Percentiles rank a stretch among this genome's conserved stretches.
Evolutionary conservation across 2,329 filamentous ascomycete species (phyloP).

Genomic region (Beauveria pseudobassiana): DNA sequence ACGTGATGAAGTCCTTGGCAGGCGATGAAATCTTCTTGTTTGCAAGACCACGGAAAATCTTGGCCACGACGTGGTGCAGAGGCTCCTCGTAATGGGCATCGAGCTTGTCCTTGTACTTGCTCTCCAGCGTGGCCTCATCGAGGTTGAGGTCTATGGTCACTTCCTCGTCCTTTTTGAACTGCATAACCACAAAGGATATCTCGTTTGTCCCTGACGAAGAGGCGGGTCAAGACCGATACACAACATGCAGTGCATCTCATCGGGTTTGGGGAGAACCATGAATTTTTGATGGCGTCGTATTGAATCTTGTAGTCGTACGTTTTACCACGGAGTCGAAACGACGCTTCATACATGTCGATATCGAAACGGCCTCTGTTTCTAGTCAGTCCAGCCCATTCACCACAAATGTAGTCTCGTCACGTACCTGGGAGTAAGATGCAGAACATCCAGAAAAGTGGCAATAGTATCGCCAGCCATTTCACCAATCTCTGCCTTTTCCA

Average conservation of each 20-base stretch:
- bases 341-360: slow-evolving; percentile 98
- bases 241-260: slow-evolving; percentile 92
- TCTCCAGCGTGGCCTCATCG: slow-evolving; percentile 77
- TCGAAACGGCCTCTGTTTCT: slow-evolving; percentile 84
- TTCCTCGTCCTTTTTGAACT: slow-evolving; percentile 96
- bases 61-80: slow-evolving; percentile 85
- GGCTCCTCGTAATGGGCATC: slow-evolving; percentile 88
- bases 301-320: slow-evolving; percentile 99
- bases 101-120: slow-evolving; percentile 82
- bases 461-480: slow-evolving; percentile 98
- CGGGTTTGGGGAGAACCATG: slow-evolving; percentile 96
- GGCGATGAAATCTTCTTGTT: slow-evolving; percentile 94
- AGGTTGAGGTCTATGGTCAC: slow-evolving; percentile 95
- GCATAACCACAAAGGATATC: slow-evolving; percentile 98
- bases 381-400: slow-evolving; percentile 17
- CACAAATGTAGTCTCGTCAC: slow-evolving; percentile 12
- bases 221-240: slow-evolving; percentile 92
- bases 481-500: slow-evolving; percentile 98
- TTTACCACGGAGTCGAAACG: slow-evolving; percentile 94
- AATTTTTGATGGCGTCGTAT: slow-evolving; percentile 98
- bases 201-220: slow-evolving; percentile 90
- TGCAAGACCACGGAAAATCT: slow-evolving; percentile 89
- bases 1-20: slow-evolving; percentile 86
- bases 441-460: slow-evolving; percentile 90
- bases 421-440: slow-evolving; percentile 91